A percentile compares a stretch with the other conserved stretches of the same genome.
These are phyloP conservation scores for Astrephomene gubernaculifera DNA, from an alignment of 139 green algal genomes.

Conservation along the genomic window DNA sequence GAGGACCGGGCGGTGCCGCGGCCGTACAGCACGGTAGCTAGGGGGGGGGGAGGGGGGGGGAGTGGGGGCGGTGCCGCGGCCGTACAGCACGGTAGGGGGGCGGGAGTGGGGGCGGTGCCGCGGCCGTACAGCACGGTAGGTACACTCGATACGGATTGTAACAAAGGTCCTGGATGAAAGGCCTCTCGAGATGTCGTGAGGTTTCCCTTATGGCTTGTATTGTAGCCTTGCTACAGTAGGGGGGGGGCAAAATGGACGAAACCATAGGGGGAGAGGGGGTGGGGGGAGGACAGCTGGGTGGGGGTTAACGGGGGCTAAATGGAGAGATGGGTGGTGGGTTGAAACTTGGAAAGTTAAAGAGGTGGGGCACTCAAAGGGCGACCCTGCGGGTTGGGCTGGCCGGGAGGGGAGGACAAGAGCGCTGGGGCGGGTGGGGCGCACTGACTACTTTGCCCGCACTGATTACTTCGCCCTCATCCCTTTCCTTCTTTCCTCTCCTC, in stretches of 20 bases:
- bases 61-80: constrained; percentile 68
- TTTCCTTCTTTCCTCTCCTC: not conserved
- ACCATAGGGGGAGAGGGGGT: no score
- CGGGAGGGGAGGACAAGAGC: not conserved
- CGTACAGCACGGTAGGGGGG: constrained; percentile 74
- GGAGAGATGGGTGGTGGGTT: no score
- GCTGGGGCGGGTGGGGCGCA: not conserved
- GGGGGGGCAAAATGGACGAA: no score
- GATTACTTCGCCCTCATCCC: not conserved
- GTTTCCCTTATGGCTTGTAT: no score
- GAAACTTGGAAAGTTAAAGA: no score
- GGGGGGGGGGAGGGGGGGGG: no score
- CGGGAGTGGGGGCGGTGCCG: constrained; percentile 74
- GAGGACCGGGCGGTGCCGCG: constrained; percentile 76
- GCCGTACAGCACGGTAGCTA: constrained; percentile 58
- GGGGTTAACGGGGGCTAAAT: not conserved
- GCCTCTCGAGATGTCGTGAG: no score
- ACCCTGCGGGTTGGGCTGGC: not conserved
- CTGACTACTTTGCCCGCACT: not conserved
- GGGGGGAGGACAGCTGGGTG: not conserved
- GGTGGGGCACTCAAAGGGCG: no score
- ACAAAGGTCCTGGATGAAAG: no score
- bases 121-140: constrained; percentile 58
- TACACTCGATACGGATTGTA: no score
- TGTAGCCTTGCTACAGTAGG: no score